Base-by-base conservation (phyloP, 192 early-diverging fungal species). In the Dissophora ornata region DNA sequence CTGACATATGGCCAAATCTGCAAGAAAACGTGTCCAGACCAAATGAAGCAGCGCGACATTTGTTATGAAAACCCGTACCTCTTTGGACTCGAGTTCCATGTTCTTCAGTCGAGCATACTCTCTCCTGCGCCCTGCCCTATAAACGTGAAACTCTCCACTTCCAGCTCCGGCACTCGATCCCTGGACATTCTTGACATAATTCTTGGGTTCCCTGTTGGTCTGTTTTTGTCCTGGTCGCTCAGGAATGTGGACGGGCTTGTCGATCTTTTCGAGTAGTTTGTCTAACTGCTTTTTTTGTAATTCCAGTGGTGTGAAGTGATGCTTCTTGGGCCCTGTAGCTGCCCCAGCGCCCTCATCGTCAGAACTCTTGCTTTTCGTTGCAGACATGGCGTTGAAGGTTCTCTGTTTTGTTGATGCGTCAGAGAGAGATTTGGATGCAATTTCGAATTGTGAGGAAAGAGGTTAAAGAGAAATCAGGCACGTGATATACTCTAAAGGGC, bases 61-160 rank as follows among this genome's bases (percentile, higher is more conserved):
- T n/a, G n/a, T n/a, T n/a, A n/a, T n/a, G n/a, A n/a, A n/a, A n/a
- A 13, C 16, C 13, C 60, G 15, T 79, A 94, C 93, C 84, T 93
- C 86, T 50, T 82, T 84, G 18, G 86, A 83, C 45, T 87, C 83
- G 45, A 89, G 82, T 0, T 96, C 95, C 88, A 97, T 89, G 9
- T 84, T 66, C 62, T 95, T 91, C 32, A 95, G 61, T 42, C 97
- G 84, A 16, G 89, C 83, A 73, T 93, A 89, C 65, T 98, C 97
- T 68, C 95, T 88, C 55, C 97, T 83, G 30, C 97, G 84, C 42
- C 91, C 81, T 22, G 93, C 90, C 69, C 95, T 80, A 62, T 98
- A 98, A 1, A 96, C 93, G 79, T 97, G 95, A 57, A 98, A 98
- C 70, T 98, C 97, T 34, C 95, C 95, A 84, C 92, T 94, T 16